Evolutionary conservation across 768 basidiomycete species (phyloP).

Genomic region (Psilocybe cyanescens): DNA sequence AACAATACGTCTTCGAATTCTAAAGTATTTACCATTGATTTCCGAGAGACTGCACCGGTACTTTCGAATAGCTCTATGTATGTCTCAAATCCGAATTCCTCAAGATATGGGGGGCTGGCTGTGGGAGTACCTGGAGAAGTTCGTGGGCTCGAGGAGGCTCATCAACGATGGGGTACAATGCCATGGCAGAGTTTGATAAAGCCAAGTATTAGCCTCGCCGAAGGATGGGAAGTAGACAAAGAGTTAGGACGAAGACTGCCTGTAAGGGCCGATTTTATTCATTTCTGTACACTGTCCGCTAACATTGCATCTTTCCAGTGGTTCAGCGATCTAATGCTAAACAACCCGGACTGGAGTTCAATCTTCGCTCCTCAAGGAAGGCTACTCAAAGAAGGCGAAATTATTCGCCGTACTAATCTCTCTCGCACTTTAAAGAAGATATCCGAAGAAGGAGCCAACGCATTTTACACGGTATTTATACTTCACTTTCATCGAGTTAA

Average conservation of each 20-base stretch:
- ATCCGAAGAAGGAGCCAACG: slow-evolving; percentile 75
- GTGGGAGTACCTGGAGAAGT: slow-evolving; percentile 94
- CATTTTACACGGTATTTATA: slow-evolving; percentile 74
- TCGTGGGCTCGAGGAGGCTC: slow-evolving; percentile 83
- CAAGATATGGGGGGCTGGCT: slow-evolving; percentile 78
- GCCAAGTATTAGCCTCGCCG: slow-evolving; percentile 76
- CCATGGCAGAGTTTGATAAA: slow-evolving; percentile 79
- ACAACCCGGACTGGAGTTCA: slow-evolving; percentile 74
- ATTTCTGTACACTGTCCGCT: background rate
- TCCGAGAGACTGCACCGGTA: slow-evolving; percentile 85
- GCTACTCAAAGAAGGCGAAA: slow-evolving; percentile 75
- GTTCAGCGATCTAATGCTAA: slow-evolving; percentile 60
- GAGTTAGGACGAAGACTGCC: slow-evolving; percentile 79
- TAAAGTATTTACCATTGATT: slow-evolving; percentile 79
- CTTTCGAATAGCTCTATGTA: slow-evolving; percentile 82
- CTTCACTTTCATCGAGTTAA: background rate
- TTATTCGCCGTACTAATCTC: slow-evolving; percentile 72
- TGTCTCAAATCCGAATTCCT: slow-evolving; percentile 48
- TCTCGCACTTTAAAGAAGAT: slow-evolving; percentile 77
- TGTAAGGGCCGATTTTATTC: slow-evolving; percentile 34
- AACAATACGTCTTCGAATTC: slow-evolving; percentile 42
- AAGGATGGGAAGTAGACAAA: slow-evolving; percentile 76
- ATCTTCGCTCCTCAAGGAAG: slow-evolving; percentile 82
- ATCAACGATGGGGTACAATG: slow-evolving; percentile 79
- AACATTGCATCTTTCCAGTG: slow-evolving; percentile 29